Percentiles rank a stretch among this genome's conserved stretches.
phyloP scores from a whole-genome alignment of 1,284 basidiomycete species.

The Apiotrichum porosum region DNA sequence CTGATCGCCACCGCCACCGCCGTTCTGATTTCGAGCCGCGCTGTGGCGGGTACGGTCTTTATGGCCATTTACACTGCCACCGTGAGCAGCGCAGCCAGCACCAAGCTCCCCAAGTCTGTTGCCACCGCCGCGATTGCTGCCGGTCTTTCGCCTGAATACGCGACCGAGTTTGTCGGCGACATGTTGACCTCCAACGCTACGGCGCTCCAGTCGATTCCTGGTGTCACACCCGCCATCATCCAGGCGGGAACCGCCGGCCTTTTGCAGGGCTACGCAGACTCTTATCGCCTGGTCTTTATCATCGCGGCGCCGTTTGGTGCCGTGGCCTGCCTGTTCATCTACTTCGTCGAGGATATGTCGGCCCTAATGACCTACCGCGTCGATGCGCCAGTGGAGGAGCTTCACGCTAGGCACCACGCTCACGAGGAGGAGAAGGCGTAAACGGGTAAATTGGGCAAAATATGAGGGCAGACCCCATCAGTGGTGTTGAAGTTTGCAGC shows the following conservation, averaged over 20 bases:
- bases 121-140: constrained; percentile 11
- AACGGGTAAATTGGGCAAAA: too few species aligned
- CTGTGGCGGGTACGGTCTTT: constrained; percentile 13
- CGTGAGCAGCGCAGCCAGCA: constrained; percentile 1
- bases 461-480: too few species aligned
- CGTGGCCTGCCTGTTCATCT: constrained; percentile 1
- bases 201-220: constrained; percentile 5
- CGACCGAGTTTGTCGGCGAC: constrained; percentile 9
- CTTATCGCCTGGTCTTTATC: constrained; percentile 9
- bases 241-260: constrained; percentile 1
- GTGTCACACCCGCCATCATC: constrained; percentile 8
- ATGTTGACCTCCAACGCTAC: background rate
- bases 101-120: constrained; percentile 13
- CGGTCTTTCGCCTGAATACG: constrained; percentile 8
- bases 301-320: constrained; percentile 8
- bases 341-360: constrained; percentile 7
- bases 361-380: constrained; percentile 11
- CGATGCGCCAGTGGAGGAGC: constrained; percentile 12
- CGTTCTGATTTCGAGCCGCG: constrained; percentile 13
- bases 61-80: constrained; percentile 20
- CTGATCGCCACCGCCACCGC: constrained; percentile 23
- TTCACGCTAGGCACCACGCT: constrained; percentile 7
- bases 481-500: too few species aligned
- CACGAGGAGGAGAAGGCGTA: too few species aligned
- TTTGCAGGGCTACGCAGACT: constrained; percentile 1